Conservation (phyloP, 371 early-diverging fungal genomes). For the Apophysomyces variabilis region DNA sequence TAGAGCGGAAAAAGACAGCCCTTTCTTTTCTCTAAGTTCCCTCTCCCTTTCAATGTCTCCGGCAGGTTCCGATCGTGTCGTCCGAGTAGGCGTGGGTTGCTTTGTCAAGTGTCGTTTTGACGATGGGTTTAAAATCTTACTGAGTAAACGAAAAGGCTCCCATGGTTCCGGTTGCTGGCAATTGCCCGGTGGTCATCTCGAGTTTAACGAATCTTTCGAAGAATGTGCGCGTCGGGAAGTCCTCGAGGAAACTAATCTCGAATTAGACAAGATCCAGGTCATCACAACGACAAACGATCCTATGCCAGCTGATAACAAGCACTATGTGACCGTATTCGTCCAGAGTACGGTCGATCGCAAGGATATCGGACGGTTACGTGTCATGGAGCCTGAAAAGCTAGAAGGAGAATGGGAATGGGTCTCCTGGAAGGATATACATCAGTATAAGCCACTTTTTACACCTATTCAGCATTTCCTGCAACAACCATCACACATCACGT, state of each 20-base stretch:
- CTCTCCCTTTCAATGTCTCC: conserved; percentile 9
- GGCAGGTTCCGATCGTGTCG: conserved; percentile 18
- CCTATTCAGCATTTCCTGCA: conserved; percentile 23
- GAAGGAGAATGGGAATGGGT: conserved; percentile 64
- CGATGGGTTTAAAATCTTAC: conserved; percentile 42
- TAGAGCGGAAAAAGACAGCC: too few relatives aligned
- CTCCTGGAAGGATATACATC: conserved; percentile 40
- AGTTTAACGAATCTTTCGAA: conserved; percentile 63
- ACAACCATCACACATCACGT: not conserved
- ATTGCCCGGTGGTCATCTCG: conserved; percentile 70
- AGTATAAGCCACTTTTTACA: conserved; percentile 45
- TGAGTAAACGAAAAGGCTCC: conserved; percentile 64
- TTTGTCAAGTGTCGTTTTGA: conserved; percentile 41
- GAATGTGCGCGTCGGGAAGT: conserved; percentile 65
- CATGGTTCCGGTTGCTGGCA: conserved; percentile 70
- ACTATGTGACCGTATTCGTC: conserved; percentile 73
- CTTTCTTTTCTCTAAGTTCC: too few relatives aligned
- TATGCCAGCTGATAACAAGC: conserved; percentile 55
- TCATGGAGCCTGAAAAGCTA: conserved; percentile 67
- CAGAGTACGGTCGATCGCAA: conserved; percentile 29
- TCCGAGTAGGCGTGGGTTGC: conserved; percentile 58
- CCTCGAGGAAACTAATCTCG: conserved; percentile 63
- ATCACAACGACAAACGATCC: conserved; percentile 63
- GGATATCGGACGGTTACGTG: conserved; percentile 23
- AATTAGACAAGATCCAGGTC: conserved; percentile 34